Base-by-base conservation (phyloP, 306 rosid species). In the Ormosia emarginata region DNA sequence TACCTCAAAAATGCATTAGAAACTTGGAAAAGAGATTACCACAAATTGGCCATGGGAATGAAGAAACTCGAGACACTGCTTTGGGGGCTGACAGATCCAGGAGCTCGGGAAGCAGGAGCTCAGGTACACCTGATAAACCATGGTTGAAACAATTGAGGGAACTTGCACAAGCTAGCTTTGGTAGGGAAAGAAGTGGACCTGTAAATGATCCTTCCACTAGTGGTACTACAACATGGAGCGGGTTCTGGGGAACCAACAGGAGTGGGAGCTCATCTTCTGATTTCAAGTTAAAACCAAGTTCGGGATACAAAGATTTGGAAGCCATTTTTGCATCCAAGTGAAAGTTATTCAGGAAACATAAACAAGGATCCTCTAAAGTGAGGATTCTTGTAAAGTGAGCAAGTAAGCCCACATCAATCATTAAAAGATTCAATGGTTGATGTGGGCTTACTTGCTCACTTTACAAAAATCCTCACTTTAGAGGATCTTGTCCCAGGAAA, bases 261-360 rank as follows among this genome's bases (percentile, higher is more conserved):
- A 92, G 97, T 72, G 94, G 92, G 3, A 88, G 90, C 85, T 89
- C 95, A 5, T 82, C 93, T 79, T 64, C 87, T 76, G 94, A 95
- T 80, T 84, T 17, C 77, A 91, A 86, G 80, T 71, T 92, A 44
- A 95, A 91, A 79, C 81, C 90, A 66, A 84, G 8, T 50, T 84
- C 85, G 4, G 80, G 93, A 80, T 74, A 87, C 81, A 76, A 89
- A 83, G 98, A 95, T 84, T 83, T 95, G 83, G 99, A 95, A 87
- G 94, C 94, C 71, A 95, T 95, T 86, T 95, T 95, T 91, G 89
- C 98, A 64, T 89, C 99, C 79, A 89, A 88, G 83, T 93, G 90
- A 92, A 74, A 83, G 13, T 46, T 24, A 46, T 43, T 36, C 14
- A 57, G 57, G 39, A 37, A 10, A 14, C 24, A 24, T 24, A n/a